Base-by-base conservation (phyloP, 1,284 basidiomycete species). In the Marasmius oreades region DNA sequence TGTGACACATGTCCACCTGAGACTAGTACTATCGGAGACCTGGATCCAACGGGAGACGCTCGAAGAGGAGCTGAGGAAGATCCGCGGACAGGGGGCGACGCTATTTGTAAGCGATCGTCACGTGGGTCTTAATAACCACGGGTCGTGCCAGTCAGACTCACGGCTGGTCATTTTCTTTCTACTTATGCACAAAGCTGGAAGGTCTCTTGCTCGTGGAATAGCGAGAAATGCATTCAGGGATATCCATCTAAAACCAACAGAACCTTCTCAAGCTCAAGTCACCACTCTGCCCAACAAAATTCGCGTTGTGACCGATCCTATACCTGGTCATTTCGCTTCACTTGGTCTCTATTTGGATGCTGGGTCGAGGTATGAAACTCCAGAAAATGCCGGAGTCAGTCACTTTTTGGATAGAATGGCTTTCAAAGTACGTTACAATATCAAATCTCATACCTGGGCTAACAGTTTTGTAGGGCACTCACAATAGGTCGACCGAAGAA, bases 401-500 rank as follows among this genome's bases (percentile, higher is more conserved):
- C 95, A 98, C 79, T 89, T 98, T 66, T 70, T 98, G 37, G 95
- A 98, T 67, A 82, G 95, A 61, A 88, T 99, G 82, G 95, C 96
- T 0, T 98, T 97, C 82, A 98, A 98, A 82, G 94, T 95, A 60
- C 56, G 77, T 70, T 0, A 11, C 3, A 7, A 5, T n/a, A 7
- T 50, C 14, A 48, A 18, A 44, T 3, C 4, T 36, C 20, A 12
- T n/a, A n/a, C 56, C 46, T 44, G 55, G 43, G 52, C 28, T 28
- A 52, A 46, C 28, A 47, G 51, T 31, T 52, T 42, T 56, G 4
- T 61, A 89, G 88, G 82, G 79, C 52, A 90, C 88, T 26, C 69
- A 65, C 28, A 74, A 77, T 22, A 79, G 83, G 53, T 77, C 86
- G 5, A 81, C 80, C 60, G 86, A 86, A 42, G 82, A 92, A 64